Conservation (phyloP, 345 rosid species). For the Turnera subulata region DNA sequence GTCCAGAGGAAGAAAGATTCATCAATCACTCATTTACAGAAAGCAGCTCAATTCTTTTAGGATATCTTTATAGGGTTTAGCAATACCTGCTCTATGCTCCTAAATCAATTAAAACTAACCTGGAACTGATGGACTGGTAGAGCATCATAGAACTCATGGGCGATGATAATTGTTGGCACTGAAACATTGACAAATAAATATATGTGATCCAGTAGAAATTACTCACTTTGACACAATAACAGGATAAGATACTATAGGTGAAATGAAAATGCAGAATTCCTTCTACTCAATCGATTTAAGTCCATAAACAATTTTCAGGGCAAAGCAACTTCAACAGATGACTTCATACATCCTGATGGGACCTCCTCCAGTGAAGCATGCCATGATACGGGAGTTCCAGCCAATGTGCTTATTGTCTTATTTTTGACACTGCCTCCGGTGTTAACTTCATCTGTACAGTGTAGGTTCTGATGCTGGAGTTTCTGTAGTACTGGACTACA, state of each 20-base stretch:
- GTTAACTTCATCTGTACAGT: conserved; percentile 48
- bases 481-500: conserved; percentile 81
- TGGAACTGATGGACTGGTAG: conserved; percentile 94
- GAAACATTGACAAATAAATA: conserved; percentile 30
- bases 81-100: too few relatives aligned
- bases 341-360: conserved; percentile 71
- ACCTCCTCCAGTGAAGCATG: conserved; percentile 75
- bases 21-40: too few relatives aligned
- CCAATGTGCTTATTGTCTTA: conserved; percentile 45
- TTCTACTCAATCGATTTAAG: not conserved
- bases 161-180: conserved; percentile 81
- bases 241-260: not conserved
- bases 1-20: too few relatives aligned
- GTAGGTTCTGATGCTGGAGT: conserved; percentile 60
- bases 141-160: conserved; percentile 95
- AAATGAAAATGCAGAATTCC: conserved; percentile 1
- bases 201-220: conserved; percentile 4
- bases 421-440: conserved; percentile 29
- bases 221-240: not conserved
- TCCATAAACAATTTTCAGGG: conserved; percentile 2
- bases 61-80: too few relatives aligned
- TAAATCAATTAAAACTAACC: conserved; percentile 42
- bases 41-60: too few relatives aligned
- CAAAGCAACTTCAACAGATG: conserved; percentile 16
- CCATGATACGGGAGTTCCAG: conserved; percentile 73